Evolutionary conservation across 805 yeast genomes (phyloP), one percentile per base, ranked within the genome.

Genomic region (Metschnikowia orientalis): DNA sequence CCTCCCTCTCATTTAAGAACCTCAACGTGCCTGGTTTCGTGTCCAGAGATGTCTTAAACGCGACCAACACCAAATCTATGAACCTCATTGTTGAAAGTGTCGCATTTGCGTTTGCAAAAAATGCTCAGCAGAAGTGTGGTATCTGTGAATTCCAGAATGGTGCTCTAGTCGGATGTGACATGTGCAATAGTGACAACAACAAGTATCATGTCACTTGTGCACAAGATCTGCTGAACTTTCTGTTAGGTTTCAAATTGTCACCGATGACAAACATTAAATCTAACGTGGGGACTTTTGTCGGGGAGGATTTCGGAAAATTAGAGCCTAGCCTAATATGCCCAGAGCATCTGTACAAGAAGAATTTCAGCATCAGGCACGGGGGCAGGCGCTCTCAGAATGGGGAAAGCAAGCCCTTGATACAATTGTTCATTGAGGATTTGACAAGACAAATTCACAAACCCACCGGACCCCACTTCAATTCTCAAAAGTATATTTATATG

Each of bases 151-250:
- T 59, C 7, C 39, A 33, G 3, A 74, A 75, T 30, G 87, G 87
- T 2, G 68, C 75, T 0, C 50, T 77, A 28, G 45, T 64, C 2
- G 46, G 44, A 9, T 79, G 88, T 51, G 59, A 57, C 10, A 35
- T 57, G 10, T 79, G 84, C 47, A 19, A 22, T 10, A 43, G 56
- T 2, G 51, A 47, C 28, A 26, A 28, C n/a, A 20, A 30, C 3
- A 34, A 37, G 13, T 55, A 38, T 37, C 85, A 79, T 54, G 61
- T 73, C 1, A 79, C 79, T 0, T 81, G 87, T 62, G 79, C 79
- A 9, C 74, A 71, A 36, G 71, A 69, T 34, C 50, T 63, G 5
- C 51, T 61, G 0, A 61, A 62, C n/a, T 66, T 59, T 44, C 53
- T 55, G 35, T 40, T 78, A 28, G 90, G 89, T 2, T 81, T 83